Base-by-base conservation (phyloP, 305 asterid genomes). In the Fraxinus platypoda region DNA sequence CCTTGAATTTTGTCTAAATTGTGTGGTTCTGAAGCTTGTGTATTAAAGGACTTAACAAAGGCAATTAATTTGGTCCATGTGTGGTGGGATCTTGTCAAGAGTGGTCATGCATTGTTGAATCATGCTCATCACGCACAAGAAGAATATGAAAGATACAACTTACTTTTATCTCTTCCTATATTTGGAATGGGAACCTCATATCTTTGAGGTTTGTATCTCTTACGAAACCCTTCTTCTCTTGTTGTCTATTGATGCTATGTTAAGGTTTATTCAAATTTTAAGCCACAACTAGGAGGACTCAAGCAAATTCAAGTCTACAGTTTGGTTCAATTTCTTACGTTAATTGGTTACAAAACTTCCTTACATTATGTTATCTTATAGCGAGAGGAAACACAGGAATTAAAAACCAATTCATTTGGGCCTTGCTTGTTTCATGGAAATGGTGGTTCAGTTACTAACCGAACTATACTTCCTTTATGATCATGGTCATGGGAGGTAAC, bases 1-100 rank as follows among this genome's bases (percentile, higher is more conserved):
- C 79, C 87, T 95, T 95, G 97, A 93, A 84, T 94, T 94, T 78
- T 95, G 98, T 87, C 86, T 93, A 85, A 91, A 88, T 96, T 91
- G 74, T 93, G 99, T 46, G 96, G 99, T 79, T 93, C 98, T 25
- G 99, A 95, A 90, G 99, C 97, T 74, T 92, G 91, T 77, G 88
- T 92, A 75, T 87, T 95, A 86, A 98, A 95, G 87, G 99, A 94
- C 84, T 89, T 95, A 87, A 94, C 90, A 52, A 95, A 92, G 87
- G 97, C 99, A 78, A 94, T 95, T 84, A 92, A 88, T 83, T 86
- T 94, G 91, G 97, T 95, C 83, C 97, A 95, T 79, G 87, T 92
- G 85, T 89, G 97, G 62, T 87, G 94, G 77, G 91, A 93, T 89
- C 97, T 95, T 78, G 96, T 94, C 79, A 98, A 93, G 83, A 95